Conservation (phyloP, 257 asterid species). For the Nyctanthes arbortristis region DNA sequence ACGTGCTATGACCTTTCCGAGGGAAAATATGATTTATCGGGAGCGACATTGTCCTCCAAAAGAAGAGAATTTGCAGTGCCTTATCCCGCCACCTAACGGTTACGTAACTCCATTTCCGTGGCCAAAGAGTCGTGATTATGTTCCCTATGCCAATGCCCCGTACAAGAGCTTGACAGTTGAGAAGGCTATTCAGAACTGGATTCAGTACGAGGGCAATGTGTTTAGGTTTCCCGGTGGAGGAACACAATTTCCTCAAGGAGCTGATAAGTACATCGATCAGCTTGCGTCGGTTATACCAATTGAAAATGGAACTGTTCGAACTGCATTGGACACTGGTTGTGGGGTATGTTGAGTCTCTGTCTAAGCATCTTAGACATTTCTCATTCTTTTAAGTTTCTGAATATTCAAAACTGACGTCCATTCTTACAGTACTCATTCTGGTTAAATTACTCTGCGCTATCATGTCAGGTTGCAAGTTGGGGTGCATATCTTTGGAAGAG, state of each 20-base stretch:
- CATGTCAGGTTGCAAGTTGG: slow-evolving; percentile 61
- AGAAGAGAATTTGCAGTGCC: slow-evolving; percentile 46
- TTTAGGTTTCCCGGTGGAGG: slow-evolving; percentile 71
- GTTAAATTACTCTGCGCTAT: slow-evolving; percentile 2
- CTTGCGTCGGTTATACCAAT: slow-evolving; percentile 63
- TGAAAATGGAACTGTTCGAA: slow-evolving; percentile 59
- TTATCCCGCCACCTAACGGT: slow-evolving; percentile 61
- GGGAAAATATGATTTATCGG: slow-evolving; percentile 52
- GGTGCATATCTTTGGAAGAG: slow-evolving; percentile 65
- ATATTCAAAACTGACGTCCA: background rate
- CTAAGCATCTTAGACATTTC: background rate
- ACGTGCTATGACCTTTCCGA: slow-evolving; percentile 50
- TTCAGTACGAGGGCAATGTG: slow-evolving; percentile 65
- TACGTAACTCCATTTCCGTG: slow-evolving; percentile 60
- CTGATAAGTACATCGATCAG: slow-evolving; percentile 64
- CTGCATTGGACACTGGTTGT: slow-evolving; percentile 63
- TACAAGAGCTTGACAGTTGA: slow-evolving; percentile 64
- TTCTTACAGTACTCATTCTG: background rate
- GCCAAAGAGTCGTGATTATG: slow-evolving; percentile 73
- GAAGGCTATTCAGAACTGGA: slow-evolving; percentile 71
- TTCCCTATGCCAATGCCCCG: slow-evolving; percentile 64
- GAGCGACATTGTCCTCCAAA: slow-evolving; percentile 60
- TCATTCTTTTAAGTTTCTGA: background rate
- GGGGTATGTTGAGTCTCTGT: slow-evolving; percentile 42
- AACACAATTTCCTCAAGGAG: slow-evolving; percentile 69